Evolutionary conservation across 768 basidiomycete genomes (phyloP).

Genomic region (Polyporus arcularius): DNA sequence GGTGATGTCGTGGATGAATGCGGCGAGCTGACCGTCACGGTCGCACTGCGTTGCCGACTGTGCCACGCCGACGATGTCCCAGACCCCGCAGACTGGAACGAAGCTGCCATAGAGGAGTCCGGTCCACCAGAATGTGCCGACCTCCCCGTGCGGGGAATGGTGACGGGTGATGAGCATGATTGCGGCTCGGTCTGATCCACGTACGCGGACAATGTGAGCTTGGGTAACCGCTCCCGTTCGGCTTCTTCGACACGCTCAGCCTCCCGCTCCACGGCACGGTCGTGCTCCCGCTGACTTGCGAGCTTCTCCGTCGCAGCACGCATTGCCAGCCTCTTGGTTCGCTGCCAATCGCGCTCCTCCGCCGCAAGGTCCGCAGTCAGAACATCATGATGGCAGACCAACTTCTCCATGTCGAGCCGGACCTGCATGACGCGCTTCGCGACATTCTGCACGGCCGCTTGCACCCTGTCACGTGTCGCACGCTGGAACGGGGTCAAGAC

Average conservation of each 20-base stretch:
- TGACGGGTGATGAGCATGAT: constrained; percentile 14
- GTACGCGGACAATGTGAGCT: constrained; percentile 25
- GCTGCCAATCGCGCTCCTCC: constrained; percentile 66
- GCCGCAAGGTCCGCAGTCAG: constrained; percentile 73
- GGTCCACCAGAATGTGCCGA: constrained; percentile 33
- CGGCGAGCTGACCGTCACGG: constrained; percentile 6
- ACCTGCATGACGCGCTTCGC: constrained; percentile 65
- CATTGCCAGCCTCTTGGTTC: constrained; percentile 70
- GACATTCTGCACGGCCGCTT: constrained; percentile 56
- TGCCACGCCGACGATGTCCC: constrained; percentile 34
- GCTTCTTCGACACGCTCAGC: constrained; percentile 2
- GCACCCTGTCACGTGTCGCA: constrained; percentile 77
- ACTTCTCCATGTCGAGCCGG: constrained; percentile 72
- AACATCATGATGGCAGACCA: constrained; percentile 75
- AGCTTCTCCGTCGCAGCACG: constrained; percentile 71
- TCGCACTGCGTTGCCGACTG: constrained; percentile 9
- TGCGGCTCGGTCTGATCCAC: constrained; percentile 20
- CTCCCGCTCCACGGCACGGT: constrained; percentile 7
- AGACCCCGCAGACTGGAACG: constrained; percentile 64
- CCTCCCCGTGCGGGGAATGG: constrained; percentile 5
- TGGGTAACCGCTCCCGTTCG: not conserved
- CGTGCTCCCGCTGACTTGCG: constrained; percentile 18
- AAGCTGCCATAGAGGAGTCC: constrained; percentile 54
- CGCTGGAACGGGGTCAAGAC: constrained; percentile 87
- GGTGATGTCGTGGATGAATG: constrained; percentile 19